Percentiles rank a stretch among this genome's conserved stretches.
phyloP scores from a whole-genome alignment of 441 rosid genomes.

The Eutrema salsugineum region DNA sequence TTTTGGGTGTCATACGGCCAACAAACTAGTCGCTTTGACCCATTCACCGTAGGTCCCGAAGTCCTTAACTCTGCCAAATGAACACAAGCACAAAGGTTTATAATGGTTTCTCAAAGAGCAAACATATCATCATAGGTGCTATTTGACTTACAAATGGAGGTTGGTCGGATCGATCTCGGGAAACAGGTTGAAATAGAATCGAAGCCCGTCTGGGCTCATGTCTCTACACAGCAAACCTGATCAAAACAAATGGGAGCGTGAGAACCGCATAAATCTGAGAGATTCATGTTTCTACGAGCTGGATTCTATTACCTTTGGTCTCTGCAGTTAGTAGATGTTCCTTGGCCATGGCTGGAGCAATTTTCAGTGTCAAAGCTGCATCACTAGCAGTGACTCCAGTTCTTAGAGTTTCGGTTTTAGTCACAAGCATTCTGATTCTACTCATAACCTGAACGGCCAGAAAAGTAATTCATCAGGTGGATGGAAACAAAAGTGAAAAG shows the following conservation, averaged over 20 bases:
- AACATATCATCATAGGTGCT: background rate
- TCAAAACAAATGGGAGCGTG: conserved; percentile 17
- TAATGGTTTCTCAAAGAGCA: background rate
- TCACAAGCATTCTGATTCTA: conserved; percentile 64
- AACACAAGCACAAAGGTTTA: background rate
- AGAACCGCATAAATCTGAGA: background rate
- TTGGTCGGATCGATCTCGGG: conserved; percentile 51
- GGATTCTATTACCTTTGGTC: conserved; percentile 56
- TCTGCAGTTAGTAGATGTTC: conserved; percentile 92
- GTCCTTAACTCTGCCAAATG: conserved; percentile 49
- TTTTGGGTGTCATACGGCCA: conserved; percentile 19
- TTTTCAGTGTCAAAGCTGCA: conserved; percentile 87
- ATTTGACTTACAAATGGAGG: conserved; percentile 57
- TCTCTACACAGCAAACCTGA: conserved; percentile 93
- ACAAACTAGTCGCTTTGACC: conserved; percentile 39
- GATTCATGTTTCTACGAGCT: background rate
- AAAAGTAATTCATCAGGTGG: background rate
- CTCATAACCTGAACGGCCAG: conserved; percentile 54
- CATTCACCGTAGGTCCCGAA: conserved; percentile 54
- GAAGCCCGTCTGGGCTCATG: conserved; percentile 82
- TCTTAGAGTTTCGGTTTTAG: conserved; percentile 60
- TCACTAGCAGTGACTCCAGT: conserved; percentile 81
- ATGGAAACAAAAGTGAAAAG: background rate
- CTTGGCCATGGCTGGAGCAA: conserved; percentile 99
- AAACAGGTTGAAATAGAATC: conserved; percentile 75